These are phyloP conservation scores for Aspergillus chevalieri DNA, from an alignment of 2,329 filamentous ascomycete species.

Conservation along the genomic window DNA sequence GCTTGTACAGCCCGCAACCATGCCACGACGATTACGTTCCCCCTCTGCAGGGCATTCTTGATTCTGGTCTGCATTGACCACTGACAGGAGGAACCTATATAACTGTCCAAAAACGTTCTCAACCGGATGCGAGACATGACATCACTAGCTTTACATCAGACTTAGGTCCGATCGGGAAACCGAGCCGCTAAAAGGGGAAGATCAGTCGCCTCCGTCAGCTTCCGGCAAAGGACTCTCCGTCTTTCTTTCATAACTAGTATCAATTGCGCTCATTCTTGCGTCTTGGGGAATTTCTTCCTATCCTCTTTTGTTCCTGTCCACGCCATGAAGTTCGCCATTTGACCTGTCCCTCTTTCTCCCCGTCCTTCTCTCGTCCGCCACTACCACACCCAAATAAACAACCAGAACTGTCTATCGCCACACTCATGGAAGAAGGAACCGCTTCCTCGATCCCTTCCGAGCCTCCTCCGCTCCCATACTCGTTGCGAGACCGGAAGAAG, in stretches of 20 bases:
- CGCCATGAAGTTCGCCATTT: background rate
- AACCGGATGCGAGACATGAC: conserved; percentile 1
- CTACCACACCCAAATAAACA: conserved; percentile 1
- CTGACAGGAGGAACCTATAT: too few relatives aligned
- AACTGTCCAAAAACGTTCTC: too few relatives aligned
- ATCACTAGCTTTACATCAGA: conserved; percentile 10
- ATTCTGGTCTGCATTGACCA: too few relatives aligned
- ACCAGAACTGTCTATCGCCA: conserved; percentile 12
- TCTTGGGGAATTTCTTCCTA: background rate
- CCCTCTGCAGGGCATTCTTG: too few relatives aligned
- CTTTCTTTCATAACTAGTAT: too few relatives aligned
- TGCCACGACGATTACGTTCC: too few relatives aligned
- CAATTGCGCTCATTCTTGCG: background rate
- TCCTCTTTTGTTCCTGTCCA: background rate
- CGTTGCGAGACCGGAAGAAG: conserved; percentile 48
- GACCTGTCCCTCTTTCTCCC: background rate
- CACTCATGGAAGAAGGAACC: conserved; percentile 30
- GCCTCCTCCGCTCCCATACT: conserved; percentile 52
- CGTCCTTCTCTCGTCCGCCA: background rate
- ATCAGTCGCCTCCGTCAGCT: background rate
- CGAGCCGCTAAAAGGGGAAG: background rate
- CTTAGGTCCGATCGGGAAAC: background rate
- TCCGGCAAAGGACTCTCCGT: background rate
- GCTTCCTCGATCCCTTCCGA: conserved; percentile 15
- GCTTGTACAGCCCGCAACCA: too few relatives aligned